phyloP scores from a whole-genome alignment of 495 filamentous ascomycete species.

The Filosporella fistucella region DNA sequence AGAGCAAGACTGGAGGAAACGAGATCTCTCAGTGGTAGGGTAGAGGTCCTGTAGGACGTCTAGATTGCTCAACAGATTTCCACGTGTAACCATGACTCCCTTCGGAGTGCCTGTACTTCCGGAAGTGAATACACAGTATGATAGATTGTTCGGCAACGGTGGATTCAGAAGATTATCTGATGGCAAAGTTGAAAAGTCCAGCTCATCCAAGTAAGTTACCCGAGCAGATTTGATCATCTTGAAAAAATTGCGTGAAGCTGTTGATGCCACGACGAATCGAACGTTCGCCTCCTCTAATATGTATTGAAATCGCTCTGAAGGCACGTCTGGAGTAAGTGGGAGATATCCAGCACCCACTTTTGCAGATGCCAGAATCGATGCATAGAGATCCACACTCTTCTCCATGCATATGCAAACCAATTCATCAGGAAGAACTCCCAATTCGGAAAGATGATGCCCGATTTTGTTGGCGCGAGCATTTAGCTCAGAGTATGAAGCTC shows the following conservation, averaged over 20 bases:
- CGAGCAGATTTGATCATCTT: slow-evolving; percentile 3
- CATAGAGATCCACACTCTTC: slow-evolving; percentile 63
- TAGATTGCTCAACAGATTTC: slow-evolving; percentile 66
- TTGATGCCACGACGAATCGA: slow-evolving; percentile 25
- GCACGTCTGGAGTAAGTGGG: slow-evolving; percentile 62
- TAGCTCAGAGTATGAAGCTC: slow-evolving; percentile 57
- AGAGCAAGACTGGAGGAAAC: slow-evolving; percentile 67
- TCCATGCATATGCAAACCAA: slow-evolving; percentile 67
- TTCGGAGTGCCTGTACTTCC: slow-evolving; percentile 56
- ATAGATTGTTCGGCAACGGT: slow-evolving; percentile 26
- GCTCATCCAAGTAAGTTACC: slow-evolving; percentile 20
- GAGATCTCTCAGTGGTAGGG: slow-evolving; percentile 38
- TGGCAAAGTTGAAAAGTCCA: slow-evolving; percentile 6
- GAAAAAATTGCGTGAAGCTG: slow-evolving; percentile 7
- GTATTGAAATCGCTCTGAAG: slow-evolving; percentile 43
- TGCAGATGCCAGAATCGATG: slow-evolving; percentile 63
- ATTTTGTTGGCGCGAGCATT: slow-evolving; percentile 60
- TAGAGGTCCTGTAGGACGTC: slow-evolving; percentile 55
- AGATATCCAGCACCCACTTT: slow-evolving; percentile 74
- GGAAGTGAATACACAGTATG: slow-evolving; percentile 34
- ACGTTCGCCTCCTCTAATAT: slow-evolving; percentile 52
- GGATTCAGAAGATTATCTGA: slow-evolving; percentile 22
- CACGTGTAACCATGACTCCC: slow-evolving; percentile 63
- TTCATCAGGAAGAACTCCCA: slow-evolving; percentile 40
- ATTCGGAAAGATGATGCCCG: slow-evolving; percentile 47